Base-by-base conservation (phyloP, 768 basidiomycete species). In the Trametes meyenii region DNA sequence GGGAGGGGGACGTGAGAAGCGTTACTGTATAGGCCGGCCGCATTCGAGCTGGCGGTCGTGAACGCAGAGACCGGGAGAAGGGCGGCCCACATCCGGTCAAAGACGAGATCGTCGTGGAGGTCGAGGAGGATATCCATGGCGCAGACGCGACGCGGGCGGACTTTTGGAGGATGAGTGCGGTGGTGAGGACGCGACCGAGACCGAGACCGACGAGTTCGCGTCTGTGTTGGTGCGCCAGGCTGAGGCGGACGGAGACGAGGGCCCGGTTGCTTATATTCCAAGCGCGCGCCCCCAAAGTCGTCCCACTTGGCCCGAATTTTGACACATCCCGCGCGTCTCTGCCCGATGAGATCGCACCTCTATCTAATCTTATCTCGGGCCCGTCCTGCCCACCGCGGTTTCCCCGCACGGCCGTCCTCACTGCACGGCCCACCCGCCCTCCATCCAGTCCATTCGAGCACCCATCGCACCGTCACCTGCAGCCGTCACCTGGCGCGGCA, bases 91-190 rank as follows among this genome's bases (percentile, higher is more conserved):
- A 87, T 73, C 49, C 76, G 77, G 84, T 98, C 96, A 66, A 97
- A 79, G 49, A 90, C 26, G 70, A 81, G 81, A 35, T 88, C 82
- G 77, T 98, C 94, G 43, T 80, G 80, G 64, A 88, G 48, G 64
- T 79, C 60, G 50, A 98, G 85, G n/a, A 95, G 77, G 72, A 92
- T 72, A 78, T 98, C 96, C 96, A 98, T 98, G 62, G 38, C 40
- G 39, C 8, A 19, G 1, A 50, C 17, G 24, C 35, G 35, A 38
- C 42, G 36, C 46, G n/a, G 24, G 49, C 48, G 57, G 54, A 36
- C 42, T 61, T 35, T 38, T 40, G 6, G 49, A 21, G 5, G 35
- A 29, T 44, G n/a, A 24, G 17, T 38, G 42, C 39, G 36, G 24
- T 39, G 50, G 44, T 24, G 44, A 51, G 39, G n/a, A 12, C 42